Percentiles rank a stretch among this genome's conserved stretches.
phyloP scores from a whole-genome alignment of 1,284 basidiomycete genomes.

The Ustilago xerochloae region DNA sequence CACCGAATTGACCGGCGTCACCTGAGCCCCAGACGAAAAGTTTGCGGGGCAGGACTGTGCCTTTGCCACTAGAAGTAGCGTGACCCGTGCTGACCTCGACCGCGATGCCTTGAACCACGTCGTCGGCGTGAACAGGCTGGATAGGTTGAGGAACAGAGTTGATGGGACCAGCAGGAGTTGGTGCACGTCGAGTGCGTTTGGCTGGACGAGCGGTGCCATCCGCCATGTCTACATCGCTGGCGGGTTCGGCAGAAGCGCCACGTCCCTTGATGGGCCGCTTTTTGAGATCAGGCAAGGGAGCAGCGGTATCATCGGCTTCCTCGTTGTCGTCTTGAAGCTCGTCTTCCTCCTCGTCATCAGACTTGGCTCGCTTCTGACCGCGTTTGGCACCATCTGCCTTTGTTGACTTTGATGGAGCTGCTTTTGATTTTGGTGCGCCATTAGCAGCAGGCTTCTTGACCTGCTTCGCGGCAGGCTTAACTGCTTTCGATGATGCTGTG shows the following conservation, averaged over 20 bases:
- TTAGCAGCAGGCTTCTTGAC: constrained; percentile 21
- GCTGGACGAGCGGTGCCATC: constrained; percentile 32
- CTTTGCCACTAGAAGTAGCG: constrained; percentile 21
- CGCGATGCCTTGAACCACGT: constrained; percentile 33
- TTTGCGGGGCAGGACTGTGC: constrained; percentile 54
- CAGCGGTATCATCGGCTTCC: constrained; percentile 18
- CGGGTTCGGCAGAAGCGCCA: constrained; percentile 25
- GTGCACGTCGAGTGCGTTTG: constrained; percentile 37
- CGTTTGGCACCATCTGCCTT: constrained; percentile 24
- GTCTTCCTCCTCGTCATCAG: constrained; percentile 37
- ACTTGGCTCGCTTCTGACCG: constrained; percentile 42
- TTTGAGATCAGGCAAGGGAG: constrained; percentile 39
- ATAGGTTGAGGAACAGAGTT: constrained; percentile 40
- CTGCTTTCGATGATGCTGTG: constrained; percentile 21
- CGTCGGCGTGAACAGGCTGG: constrained; percentile 32
- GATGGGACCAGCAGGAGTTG: constrained; percentile 52
- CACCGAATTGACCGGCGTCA: constrained; percentile 65
- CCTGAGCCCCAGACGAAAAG: constrained; percentile 67
- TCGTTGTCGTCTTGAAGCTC: constrained; percentile 36
- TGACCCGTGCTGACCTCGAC: constrained; percentile 30
- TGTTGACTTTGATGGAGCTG: constrained; percentile 8
- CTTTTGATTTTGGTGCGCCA: constrained; percentile 16
- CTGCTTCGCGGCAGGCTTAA: constrained; percentile 24
- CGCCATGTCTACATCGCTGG: constrained; percentile 29
- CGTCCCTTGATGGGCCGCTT: constrained; percentile 24